Percentiles rank a stretch among this genome's conserved stretches.
These are phyloP conservation scores for Piper longum DNA, from an alignment of 164 flowering plant species.

Conservation along the genomic window DNA sequence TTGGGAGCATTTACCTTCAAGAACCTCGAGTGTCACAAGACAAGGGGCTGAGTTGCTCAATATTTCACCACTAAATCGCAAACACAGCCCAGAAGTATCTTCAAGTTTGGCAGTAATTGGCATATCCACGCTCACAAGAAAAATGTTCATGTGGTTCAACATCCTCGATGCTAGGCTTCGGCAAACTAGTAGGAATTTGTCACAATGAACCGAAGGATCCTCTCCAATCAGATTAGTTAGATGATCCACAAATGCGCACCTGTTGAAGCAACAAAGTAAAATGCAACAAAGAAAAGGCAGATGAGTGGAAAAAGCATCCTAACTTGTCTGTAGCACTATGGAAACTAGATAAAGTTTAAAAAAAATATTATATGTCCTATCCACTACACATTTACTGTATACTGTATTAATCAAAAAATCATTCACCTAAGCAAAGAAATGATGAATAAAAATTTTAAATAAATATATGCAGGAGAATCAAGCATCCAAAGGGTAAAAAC, in stretches of 20 bases:
- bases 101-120: conserved; percentile 54
- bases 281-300: not conserved
- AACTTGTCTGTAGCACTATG: not conserved
- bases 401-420: too few relatives aligned
- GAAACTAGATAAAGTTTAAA: not conserved
- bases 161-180: conserved; percentile 60
- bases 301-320: not conserved
- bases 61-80: conserved; percentile 74
- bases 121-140: conserved; percentile 66
- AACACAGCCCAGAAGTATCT: conserved; percentile 71
- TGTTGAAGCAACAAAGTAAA: conserved; percentile 10
- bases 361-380: too few relatives aligned
- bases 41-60: conserved; percentile 64
- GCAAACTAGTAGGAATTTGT: conserved; percentile 59
- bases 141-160: conserved; percentile 64
- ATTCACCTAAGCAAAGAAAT: too few relatives aligned
- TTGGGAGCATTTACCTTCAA: conserved; percentile 65
- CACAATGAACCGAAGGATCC: conserved; percentile 22
- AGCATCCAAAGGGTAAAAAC: not conserved
- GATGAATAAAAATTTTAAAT: too few relatives aligned
- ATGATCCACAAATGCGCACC: conserved; percentile 70
- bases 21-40: conserved; percentile 39
- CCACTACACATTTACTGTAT: too few relatives aligned
- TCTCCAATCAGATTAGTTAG: conserved; percentile 30
- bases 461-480: too few relatives aligned